These are phyloP conservation scores for Anisogramma anomala DNA, from an alignment of 2,329 filamentous ascomycete genomes.

Conservation along the genomic window DNA sequence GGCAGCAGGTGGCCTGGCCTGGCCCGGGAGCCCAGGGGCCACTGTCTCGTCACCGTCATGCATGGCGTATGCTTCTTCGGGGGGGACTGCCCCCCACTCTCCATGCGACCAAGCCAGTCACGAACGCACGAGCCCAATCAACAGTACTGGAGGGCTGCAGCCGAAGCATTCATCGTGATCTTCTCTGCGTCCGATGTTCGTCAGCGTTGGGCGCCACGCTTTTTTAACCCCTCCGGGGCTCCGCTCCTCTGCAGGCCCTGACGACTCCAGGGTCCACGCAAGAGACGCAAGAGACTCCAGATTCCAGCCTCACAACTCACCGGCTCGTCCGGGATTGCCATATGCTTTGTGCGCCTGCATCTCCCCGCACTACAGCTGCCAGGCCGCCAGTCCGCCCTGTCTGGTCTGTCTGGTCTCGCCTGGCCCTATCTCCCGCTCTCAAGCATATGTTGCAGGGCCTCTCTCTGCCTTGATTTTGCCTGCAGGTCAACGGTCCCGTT, in stretches of 20 bases:
- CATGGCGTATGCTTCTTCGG: constrained; percentile 5
- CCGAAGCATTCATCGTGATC: constrained; percentile 12
- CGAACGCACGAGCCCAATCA: constrained; percentile 5
- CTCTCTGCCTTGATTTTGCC: constrained; percentile 7
- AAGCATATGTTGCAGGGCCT: constrained; percentile 4
- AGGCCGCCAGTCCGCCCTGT: constrained; percentile 2
- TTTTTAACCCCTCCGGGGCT: constrained; percentile 11
- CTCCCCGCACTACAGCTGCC: constrained; percentile 10
- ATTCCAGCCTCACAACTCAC: constrained; percentile 13
- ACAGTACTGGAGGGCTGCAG: constrained; percentile 9
- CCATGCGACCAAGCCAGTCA: constrained; percentile 4
- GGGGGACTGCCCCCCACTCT: neutral
- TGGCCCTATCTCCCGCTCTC: too few relatives aligned
- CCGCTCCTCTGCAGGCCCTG: constrained; percentile 13
- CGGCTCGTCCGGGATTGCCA: constrained; percentile 8
- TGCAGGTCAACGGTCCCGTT: too few relatives aligned
- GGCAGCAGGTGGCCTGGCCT: too few relatives aligned
- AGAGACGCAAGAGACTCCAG: too few relatives aligned
- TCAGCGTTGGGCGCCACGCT: constrained; percentile 7
- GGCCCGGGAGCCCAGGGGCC: neutral
- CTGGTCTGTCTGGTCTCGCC: constrained; percentile 1
- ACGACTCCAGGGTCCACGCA: too few relatives aligned
- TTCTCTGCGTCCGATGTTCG: constrained; percentile 7
- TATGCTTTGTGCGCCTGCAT: constrained; percentile 2
- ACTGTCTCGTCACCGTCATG: constrained; percentile 3